Evolutionary conservation across 2,329 filamentous ascomycete species (phyloP).

Genomic region (Cephalotrichum gorgonifer): DNA sequence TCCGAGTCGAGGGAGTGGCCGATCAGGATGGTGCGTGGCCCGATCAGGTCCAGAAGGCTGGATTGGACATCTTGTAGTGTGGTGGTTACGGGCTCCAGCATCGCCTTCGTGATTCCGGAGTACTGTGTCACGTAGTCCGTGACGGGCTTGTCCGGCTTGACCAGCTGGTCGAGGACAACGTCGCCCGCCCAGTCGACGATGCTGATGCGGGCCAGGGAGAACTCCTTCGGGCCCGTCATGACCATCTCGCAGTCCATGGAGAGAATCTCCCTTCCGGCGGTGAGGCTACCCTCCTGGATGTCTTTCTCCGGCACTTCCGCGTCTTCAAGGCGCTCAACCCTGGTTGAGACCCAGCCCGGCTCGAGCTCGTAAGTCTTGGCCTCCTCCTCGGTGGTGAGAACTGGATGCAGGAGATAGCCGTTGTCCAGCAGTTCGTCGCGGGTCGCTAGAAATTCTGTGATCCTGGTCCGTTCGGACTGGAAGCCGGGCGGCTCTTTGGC

Average conservation of each 20-base stretch:
- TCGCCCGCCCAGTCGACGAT: constrained; percentile 77
- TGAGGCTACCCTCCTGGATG: constrained; percentile 72
- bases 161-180: constrained; percentile 77
- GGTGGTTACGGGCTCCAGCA: constrained; percentile 75
- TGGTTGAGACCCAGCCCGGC: constrained; percentile 75
- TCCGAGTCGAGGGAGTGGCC: constrained; percentile 79
- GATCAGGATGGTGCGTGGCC: constrained; percentile 61
- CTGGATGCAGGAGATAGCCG: constrained; percentile 76
- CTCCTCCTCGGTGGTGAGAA: constrained; percentile 31
- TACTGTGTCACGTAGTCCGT: constrained; percentile 84
- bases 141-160: constrained; percentile 82
- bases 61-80: constrained; percentile 74
- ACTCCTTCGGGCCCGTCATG: constrained; percentile 67
- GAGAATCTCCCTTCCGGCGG: constrained; percentile 67
- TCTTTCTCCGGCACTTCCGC: constrained; percentile 58
- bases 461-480: constrained; percentile 67
- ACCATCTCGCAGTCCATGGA: constrained; percentile 98
- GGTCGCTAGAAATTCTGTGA: constrained; percentile 68
- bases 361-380: not conserved
- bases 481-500: constrained; percentile 55
- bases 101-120: constrained; percentile 84
- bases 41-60: constrained; percentile 62
- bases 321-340: constrained; percentile 55
- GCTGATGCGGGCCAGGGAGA: constrained; percentile 81
- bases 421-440: constrained; percentile 69